A percentile compares a stretch with the other conserved stretches of the same genome.
phyloP scores from a whole-genome alignment of 2,329 filamentous ascomycete genomes.

The Cryphonectria nitschkei region DNA sequence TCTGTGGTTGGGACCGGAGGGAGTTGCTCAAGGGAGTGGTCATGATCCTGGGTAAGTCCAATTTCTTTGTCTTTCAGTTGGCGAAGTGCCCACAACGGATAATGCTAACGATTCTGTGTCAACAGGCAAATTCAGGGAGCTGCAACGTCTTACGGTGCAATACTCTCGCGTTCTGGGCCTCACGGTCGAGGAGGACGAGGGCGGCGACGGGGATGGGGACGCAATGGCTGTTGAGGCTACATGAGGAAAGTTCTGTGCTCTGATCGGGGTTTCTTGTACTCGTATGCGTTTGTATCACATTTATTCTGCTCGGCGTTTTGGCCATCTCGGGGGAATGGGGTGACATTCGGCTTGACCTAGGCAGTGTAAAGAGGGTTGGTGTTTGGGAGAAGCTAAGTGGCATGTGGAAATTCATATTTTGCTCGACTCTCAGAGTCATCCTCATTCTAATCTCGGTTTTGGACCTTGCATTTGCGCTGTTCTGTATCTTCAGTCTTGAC shows the following conservation, averaged over 20 bases:
- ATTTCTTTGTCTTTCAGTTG: conserved; percentile 6
- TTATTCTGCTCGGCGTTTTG: conserved; percentile 5
- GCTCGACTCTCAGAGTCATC: not conserved
- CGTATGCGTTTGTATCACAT: not conserved
- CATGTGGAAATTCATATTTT: not conserved
- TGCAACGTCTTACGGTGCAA: conserved; percentile 92
- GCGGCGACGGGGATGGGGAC: conserved; percentile 41
- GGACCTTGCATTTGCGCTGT: not conserved
- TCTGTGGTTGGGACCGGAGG: conserved; percentile 90
- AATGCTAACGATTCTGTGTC: conserved; percentile 38
- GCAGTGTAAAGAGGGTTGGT: not conserved
- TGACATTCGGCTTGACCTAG: not conserved
- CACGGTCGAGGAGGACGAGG: conserved; percentile 49
- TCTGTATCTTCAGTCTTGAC: not conserved
- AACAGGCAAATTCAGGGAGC: conserved; percentile 88
- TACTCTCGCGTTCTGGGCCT: conserved; percentile 84
- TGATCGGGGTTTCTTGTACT: not conserved
- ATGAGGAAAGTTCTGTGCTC: conserved; percentile 7
- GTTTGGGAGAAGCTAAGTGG: not conserved
- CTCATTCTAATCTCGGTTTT: not conserved
- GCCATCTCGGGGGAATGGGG: not conserved
- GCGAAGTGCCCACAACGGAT: not conserved
- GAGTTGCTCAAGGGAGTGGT: conserved; percentile 90
- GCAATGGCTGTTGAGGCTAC: conserved; percentile 48
- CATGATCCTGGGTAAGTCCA: conserved; percentile 79